phyloP scores from a whole-genome alignment of 1,284 basidiomycete genomes.

The Austroboletus niveus region DNA sequence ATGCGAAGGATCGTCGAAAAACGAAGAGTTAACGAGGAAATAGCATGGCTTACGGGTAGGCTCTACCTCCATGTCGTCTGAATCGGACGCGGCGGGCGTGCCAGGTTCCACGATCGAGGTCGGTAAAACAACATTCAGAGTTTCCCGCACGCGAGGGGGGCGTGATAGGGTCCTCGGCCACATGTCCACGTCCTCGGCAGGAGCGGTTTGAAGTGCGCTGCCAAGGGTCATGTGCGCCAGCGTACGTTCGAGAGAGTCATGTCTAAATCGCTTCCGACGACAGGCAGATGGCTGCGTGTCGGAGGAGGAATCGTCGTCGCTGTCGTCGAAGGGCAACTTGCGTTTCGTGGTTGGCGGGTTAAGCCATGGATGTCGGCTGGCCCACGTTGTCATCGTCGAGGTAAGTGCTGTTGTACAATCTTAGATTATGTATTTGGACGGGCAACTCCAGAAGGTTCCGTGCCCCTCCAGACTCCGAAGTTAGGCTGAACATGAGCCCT shows the following conservation, averaged over 20 bases:
- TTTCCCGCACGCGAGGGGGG: conserved; percentile 10
- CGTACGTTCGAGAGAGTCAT: conserved; percentile 52
- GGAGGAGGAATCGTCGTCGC: conserved; percentile 12
- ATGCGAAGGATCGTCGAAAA: not conserved
- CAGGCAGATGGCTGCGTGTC: conserved; percentile 10
- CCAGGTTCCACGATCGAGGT: conserved; percentile 48
- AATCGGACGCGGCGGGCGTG: conserved; percentile 37
- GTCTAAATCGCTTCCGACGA: conserved; percentile 50
- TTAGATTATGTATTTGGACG: not conserved
- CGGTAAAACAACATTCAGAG: conserved; percentile 31
- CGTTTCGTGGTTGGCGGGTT: conserved; percentile 47
- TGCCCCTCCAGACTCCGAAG: not conserved
- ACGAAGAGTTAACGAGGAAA: not conserved
- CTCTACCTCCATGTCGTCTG: conserved; percentile 66
- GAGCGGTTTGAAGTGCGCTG: conserved; percentile 1
- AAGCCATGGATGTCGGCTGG: conserved; percentile 56
- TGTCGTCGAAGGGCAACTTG: conserved; percentile 34
- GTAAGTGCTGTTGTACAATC: not conserved
- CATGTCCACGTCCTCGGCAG: conserved; percentile 16
- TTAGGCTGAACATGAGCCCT: not conserved
- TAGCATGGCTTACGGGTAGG: conserved; percentile 32
- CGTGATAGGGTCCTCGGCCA: conserved; percentile 2
- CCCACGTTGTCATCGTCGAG: conserved; percentile 31
- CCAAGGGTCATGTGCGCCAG: conserved; percentile 52
- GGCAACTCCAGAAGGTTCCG: conserved; percentile 8